Evolutionary conservation across 305 asterid genomes (phyloP).

Genomic region (Rubia peregrina): DNA sequence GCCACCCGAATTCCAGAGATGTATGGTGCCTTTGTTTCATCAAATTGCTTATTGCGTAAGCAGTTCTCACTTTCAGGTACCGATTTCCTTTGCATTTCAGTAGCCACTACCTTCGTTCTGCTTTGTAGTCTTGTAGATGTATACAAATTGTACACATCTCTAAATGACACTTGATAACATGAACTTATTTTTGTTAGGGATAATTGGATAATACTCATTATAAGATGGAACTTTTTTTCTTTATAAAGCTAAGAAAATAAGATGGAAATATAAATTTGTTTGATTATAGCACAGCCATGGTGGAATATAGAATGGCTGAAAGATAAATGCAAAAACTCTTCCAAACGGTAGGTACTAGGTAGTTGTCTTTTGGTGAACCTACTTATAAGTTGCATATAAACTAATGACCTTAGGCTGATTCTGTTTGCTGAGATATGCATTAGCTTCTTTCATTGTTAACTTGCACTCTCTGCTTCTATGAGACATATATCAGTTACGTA

Average conservation of each 20-base stretch:
- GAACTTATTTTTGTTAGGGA: background rate
- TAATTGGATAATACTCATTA: background rate
- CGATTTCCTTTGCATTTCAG: background rate
- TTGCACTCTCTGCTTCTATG: background rate
- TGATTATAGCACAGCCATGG: background rate
- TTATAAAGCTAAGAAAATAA: background rate
- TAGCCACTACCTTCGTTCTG: conserved; percentile 1
- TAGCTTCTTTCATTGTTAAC: background rate
- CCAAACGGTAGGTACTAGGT: background rate
- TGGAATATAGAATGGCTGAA: background rate
- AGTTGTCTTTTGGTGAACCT: background rate
- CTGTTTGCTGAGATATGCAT: background rate
- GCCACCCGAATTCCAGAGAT: conserved; percentile 64
- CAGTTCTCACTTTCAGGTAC: conserved; percentile 79
- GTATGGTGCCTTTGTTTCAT: conserved; percentile 70
- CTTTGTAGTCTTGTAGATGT: background rate
- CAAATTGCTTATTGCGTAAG: conserved; percentile 67
- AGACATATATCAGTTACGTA: background rate
- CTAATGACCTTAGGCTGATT: background rate
- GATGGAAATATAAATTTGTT: background rate
- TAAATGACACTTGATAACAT: background rate
- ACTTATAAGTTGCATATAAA: background rate
- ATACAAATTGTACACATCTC: background rate
- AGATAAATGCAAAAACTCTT: background rate
- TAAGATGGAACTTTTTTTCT: too few species aligned